A percentile compares a stretch with the other conserved stretches of the same genome.
Conservation (phyloP, 805 yeast genomes). For the Nakazawaea wyomingensis region DNA sequence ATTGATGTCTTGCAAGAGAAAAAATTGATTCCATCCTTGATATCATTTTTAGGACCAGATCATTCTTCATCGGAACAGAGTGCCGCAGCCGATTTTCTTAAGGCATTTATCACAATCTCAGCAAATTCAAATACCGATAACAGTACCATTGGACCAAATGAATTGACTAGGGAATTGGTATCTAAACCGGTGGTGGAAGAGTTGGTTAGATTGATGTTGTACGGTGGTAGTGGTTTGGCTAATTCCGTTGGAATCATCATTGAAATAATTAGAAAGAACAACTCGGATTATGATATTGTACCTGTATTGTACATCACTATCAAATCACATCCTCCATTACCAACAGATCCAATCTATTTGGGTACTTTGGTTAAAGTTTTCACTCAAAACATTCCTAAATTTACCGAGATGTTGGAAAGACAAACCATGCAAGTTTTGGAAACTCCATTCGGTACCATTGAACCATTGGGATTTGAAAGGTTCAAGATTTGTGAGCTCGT, state of each 20-base stretch:
- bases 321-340: slow-evolving; percentile 87
- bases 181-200: slow-evolving; percentile 62
- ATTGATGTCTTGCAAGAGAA: slow-evolving; percentile 72
- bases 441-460: slow-evolving; percentile 63
- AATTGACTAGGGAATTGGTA: slow-evolving; percentile 84
- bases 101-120: slow-evolving; percentile 89
- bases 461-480: slow-evolving; percentile 84
- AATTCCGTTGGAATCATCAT: slow-evolving; percentile 94
- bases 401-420: slow-evolving; percentile 54
- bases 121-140: slow-evolving; percentile 90
- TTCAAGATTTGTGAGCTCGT: slow-evolving; percentile 87
- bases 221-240: slow-evolving; percentile 81
- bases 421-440: slow-evolving; percentile 34
- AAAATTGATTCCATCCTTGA: slow-evolving; percentile 63
- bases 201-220: slow-evolving; percentile 71
- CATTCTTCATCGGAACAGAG: slow-evolving; percentile 72
- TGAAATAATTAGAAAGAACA: slow-evolving; percentile 91
- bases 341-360: slow-evolving; percentile 87
- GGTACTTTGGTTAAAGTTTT: slow-evolving; percentile 81
- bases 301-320: slow-evolving; percentile 79
- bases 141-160: slow-evolving; percentile 94
- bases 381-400: slow-evolving; percentile 65
- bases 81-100: slow-evolving; percentile 92
- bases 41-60: slow-evolving; percentile 66
- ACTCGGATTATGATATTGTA: slow-evolving; percentile 88